A percentile compares a stretch with the other conserved stretches of the same genome.
Conservation (phyloP, 768 basidiomycete species). For the Cubamyces lactineus region DNA sequence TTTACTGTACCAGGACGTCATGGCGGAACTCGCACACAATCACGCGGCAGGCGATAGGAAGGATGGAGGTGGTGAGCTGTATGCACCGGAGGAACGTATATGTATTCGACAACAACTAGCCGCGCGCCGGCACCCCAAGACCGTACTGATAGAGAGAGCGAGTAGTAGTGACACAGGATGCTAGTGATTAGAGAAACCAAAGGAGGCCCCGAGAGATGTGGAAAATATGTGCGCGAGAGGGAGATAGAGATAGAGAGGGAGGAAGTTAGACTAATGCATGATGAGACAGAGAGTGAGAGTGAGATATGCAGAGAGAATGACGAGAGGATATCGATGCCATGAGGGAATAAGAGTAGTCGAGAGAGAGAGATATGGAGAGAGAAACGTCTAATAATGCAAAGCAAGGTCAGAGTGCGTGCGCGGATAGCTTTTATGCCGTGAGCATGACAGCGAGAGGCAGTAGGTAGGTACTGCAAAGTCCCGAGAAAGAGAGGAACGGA, state of each 20-base stretch:
- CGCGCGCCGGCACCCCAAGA: slow-evolving; percentile 19
- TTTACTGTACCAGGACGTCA: neutral
- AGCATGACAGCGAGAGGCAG: slow-evolving; percentile 16
- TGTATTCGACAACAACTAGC: slow-evolving; percentile 26
- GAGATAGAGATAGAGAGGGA: slow-evolving; percentile 1
- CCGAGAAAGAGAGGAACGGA: slow-evolving; percentile 16
- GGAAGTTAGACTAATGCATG: slow-evolving; percentile 18
- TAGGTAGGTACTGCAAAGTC: slow-evolving; percentile 31
- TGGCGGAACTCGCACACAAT: neutral
- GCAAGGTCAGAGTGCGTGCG: slow-evolving; percentile 26
- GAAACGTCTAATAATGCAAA: slow-evolving; percentile 31
- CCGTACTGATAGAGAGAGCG: slow-evolving; percentile 14
- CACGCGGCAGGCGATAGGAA: neutral
- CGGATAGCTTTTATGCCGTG: slow-evolving; percentile 30
- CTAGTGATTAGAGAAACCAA: slow-evolving; percentile 25
- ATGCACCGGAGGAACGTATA: slow-evolving; percentile 10
- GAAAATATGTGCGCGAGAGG: slow-evolving; percentile 10
- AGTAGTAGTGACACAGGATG: slow-evolving; percentile 25
- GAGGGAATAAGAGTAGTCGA: slow-evolving; percentile 26
- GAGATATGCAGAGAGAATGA: slow-evolving; percentile 13
- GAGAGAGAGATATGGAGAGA: slow-evolving; percentile 9
- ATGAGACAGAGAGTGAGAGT: slow-evolving; percentile 15
- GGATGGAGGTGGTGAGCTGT: neutral
- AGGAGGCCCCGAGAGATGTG: slow-evolving; percentile 22
- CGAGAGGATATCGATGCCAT: slow-evolving; percentile 28